Evolutionary conservation across 1,139 yeast species (phyloP).

Genomic region (Entelexis paramagnoliae): DNA sequence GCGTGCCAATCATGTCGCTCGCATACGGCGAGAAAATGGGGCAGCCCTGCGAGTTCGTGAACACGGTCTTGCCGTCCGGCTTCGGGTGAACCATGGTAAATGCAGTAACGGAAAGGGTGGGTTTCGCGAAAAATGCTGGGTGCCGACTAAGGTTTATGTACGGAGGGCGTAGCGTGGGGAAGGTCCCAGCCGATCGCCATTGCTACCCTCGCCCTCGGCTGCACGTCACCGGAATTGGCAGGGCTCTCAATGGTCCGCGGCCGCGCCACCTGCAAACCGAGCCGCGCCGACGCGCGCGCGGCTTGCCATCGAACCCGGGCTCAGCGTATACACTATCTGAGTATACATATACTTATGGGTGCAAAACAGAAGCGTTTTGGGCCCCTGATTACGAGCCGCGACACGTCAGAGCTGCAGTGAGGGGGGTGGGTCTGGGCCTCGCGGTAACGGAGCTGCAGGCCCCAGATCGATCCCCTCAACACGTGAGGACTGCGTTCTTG

Average conservation of each 20-base stretch:
- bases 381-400: too few species aligned
- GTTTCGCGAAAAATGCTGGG: too few species aligned
- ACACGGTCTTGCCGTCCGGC: constrained; percentile 25
- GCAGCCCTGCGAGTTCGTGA: constrained; percentile 64
- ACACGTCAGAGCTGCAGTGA: too few species aligned
- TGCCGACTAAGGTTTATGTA: not conserved
- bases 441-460: not conserved
- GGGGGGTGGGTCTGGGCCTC: not conserved
- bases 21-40: constrained; percentile 60
- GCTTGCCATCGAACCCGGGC: too few species aligned
- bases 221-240: not conserved
- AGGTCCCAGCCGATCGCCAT: not conserved
- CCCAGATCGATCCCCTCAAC: too few species aligned
- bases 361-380: too few species aligned
- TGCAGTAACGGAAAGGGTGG: too few species aligned
- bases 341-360: too few species aligned
- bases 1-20: constrained; percentile 59
- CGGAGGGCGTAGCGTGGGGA: not conserved
- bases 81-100: constrained; percentile 12
- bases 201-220: not conserved
- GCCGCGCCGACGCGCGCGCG: too few species aligned
- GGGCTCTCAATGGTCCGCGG: not conserved
- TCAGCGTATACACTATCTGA: too few species aligned
- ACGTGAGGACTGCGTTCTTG: too few species aligned
- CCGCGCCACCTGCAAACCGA: not conserved